Evolutionary conservation across 208 protist genomes (phyloP), one percentile per base, ranked within the genome.

Genomic region (Trypanosoma vivax): DNA sequence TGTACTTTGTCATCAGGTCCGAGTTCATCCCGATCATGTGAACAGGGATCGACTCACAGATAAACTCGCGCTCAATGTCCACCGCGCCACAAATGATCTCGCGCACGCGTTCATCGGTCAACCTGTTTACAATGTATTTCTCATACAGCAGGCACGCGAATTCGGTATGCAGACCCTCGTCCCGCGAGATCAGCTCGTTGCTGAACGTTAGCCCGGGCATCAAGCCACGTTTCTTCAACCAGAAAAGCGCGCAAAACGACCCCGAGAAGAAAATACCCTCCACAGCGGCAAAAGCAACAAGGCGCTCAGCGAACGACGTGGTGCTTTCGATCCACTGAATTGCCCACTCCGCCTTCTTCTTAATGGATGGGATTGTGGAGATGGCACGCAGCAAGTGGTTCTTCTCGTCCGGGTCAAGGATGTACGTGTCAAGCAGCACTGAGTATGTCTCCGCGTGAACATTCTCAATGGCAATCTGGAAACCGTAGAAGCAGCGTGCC

Each of bases 261-360:
- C 97, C 97, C 34, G 83, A 96, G 79, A 99, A 99, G 85, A 99
- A 99, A 66, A 99, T 99, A 69, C 98, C 98, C 71, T 99, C 98
- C 10, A 99, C 97, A 11, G 91, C 88, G 5, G 98, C 97, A 74
- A 99, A 99, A 2, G 94, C 98, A 5, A 99, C 77, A 30, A 99
- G 79, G 24, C 98, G 91, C 73, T 98, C 88, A 27, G 90, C 90
- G 65, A 99, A 99, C 48, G 87, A 91, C n/a, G 54, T 59, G 0
- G 24, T 28, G 59, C 65, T 79, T 14, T 58, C 53, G 38, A 94
- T 95, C 90, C 90, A 96, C 25, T 83, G 77, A 40, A 99, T 46
- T 1, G 97, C 97, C 98, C 98, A 99, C 30, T 99, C 72, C 5
- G 98, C 98, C 85, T 99, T 99, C 70, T 94, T 91, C 77, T 91